Base-by-base conservation (phyloP, 2,329 filamentous ascomycete species). In the Xylaria sp. region DNA sequence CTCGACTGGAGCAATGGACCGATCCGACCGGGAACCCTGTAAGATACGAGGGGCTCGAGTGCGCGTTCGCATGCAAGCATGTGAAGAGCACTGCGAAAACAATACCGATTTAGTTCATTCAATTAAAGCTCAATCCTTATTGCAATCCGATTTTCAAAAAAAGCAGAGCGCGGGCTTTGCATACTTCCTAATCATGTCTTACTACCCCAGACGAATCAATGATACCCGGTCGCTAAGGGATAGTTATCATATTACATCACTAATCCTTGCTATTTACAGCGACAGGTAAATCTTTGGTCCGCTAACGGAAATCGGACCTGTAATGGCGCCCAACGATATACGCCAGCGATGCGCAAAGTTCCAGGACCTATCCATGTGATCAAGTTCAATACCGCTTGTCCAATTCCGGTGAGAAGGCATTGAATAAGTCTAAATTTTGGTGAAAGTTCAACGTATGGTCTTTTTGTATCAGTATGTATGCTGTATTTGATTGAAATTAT, bases 1-100 rank as follows among this genome's bases (percentile, higher is more conserved):
- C 21, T 51, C 21, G 6, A 30, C 21, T 30, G 48, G 48, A 51
- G 48, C 19, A 2, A 17, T 27, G 48, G 48, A 14, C 48, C 48
- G 48, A 51, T 47, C 17, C 48, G 19, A 51, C 48, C 48, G 21
- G 24, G 48, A 51, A 47, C 42, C 48, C 48, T 24, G 24, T 19
- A 30, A 51, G n/a, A 51, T 51, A 51, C 48, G 48, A 51, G 48
- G 48, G 48, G 48, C 11, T 27, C 48, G 3, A 51, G 48, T 8
- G 17, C 24, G 48, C 2, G 9, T 7, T 12, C 48, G n/a, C 19
- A 30, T n/a, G n/a, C n/a, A 30, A 51, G 48, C 48, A 51, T 27
- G 48, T 51, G 48, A 51, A 30, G 30, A 51, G 21, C 48, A 30
- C 21, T 11, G 24, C 19, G n/a, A 12, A 51, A 51, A 14, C 48